Percentiles rank a stretch among this genome's conserved stretches.
Evolutionary conservation across 148 eudicot species (phyloP).

Genomic region (Diospyros lotus): DNA sequence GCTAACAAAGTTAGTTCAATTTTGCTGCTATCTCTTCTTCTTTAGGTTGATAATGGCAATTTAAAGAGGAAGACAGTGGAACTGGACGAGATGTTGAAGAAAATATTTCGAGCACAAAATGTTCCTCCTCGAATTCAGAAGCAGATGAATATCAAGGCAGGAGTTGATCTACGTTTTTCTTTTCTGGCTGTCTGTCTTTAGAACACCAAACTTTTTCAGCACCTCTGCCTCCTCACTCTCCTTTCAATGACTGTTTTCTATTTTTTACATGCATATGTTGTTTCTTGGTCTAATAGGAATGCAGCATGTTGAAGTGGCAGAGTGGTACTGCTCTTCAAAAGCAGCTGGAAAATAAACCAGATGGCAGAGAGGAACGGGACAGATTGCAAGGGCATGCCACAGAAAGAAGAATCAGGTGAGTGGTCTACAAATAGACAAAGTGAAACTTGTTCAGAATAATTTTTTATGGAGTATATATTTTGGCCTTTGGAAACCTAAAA

Average conservation of each 20-base stretch:
- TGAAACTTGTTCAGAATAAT: not conserved
- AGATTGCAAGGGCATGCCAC: conserved; percentile 6
- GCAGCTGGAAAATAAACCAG: conserved; percentile 25
- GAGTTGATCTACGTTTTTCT: conserved; percentile 2
- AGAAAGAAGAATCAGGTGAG: conserved; percentile 32
- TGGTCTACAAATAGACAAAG: not conserved
- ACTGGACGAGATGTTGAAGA: conserved; percentile 48
- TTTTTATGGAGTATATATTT: not conserved
- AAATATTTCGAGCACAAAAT: conserved; percentile 33
- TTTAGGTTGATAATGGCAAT: conserved; percentile 48
- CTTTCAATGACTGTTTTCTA: not conserved
- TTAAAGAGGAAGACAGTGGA: conserved; percentile 44
- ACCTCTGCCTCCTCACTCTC: not conserved
- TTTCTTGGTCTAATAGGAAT: conserved; percentile 14
- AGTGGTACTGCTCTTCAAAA: conserved; percentile 19
- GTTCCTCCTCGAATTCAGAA: conserved; percentile 29
- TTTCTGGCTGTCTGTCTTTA: not conserved
- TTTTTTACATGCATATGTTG: conserved; percentile 4
- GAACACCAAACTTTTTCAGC: not conserved
- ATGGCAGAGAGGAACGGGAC: conserved; percentile 16
- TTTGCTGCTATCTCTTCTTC: conserved; percentile 8
- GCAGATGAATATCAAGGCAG: conserved; percentile 23
- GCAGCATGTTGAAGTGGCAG: conserved; percentile 15
- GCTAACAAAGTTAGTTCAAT: conserved; percentile 1
- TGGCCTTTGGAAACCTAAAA: not conserved